Base-by-base conservation (phyloP, 2,329 filamentous ascomycete species). In the Penicillium sp. region DNA sequence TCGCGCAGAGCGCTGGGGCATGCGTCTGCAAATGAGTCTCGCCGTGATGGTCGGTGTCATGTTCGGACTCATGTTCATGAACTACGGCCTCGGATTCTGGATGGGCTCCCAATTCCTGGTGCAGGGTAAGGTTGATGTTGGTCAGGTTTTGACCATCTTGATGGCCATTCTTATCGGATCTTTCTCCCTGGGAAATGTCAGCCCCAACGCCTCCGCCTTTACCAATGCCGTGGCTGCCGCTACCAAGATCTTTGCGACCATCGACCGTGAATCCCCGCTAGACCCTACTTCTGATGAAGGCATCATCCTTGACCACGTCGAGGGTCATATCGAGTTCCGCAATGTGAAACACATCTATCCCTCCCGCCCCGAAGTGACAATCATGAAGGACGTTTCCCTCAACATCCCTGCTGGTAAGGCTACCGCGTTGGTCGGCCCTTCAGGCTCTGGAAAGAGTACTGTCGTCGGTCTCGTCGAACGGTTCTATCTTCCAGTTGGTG, bases 271-370 rank as follows among this genome's bases (percentile, higher is more conserved):
- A 3, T 97, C 94, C 0, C 91, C 93, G 0, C 80, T 97, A 45
- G 89, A 99, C 67, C 87, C 93, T 0, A 84, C 84, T 6, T 84
- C 82, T 2, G 82, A 87, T 1, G 78, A 81, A 9, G 94, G 93
- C n/a, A 79, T 84, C 57, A 91, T 82, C 62, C 81, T 95, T 1
- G 86, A 91, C 1, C 74, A 84, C 19, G 81, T 96, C 2, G 79
- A 88, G 57, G 94, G 94, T 28, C 85, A 84, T 16, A 88, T 99
- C 55, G 88, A 92, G 61, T 82, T 99, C 42, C 84, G 87, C 63
- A 83, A 90, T 63, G 82, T 97, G 69, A 94, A 90, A 73, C 92
- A 96, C 74, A 93, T 97, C 65, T 97, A 99, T 67, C 94, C 94
- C 4, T 96, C 91, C 6, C 85, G 94, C 12, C 90, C 92, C 0